These are phyloP conservation scores for Gaertneriomyces sp. DNA, from an alignment of 192 early-diverging fungal genomes.

Conservation along the genomic window DNA sequence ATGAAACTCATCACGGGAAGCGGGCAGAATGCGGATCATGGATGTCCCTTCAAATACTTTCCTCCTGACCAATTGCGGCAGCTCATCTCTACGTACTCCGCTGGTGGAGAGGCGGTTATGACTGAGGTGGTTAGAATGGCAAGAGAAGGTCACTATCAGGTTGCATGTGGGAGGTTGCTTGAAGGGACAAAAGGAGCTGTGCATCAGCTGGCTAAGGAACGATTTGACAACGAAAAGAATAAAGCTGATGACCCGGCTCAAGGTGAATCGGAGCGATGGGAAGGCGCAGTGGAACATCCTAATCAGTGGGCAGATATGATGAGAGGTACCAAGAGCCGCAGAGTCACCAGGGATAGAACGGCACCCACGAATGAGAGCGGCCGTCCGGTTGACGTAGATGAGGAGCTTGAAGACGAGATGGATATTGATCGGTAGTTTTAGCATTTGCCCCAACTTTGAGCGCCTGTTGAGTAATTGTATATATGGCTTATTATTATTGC, in stretches of 20 bases:
- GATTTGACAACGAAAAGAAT: conserved; percentile 23
- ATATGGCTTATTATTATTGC: too few species aligned
- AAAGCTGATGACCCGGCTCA: conserved; percentile 40
- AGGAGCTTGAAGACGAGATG: too few species aligned
- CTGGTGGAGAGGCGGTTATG: conserved; percentile 54
- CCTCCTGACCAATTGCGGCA: conserved; percentile 58
- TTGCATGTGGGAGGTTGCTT: conserved; percentile 89
- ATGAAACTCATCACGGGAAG: conserved; percentile 79
- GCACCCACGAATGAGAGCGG: too few species aligned
- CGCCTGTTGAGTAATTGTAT: too few species aligned
- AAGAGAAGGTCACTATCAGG: conserved; percentile 76
- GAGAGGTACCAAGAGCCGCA: not conserved
- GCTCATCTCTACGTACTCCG: conserved; percentile 54
- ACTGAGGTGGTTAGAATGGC: conserved; percentile 66
- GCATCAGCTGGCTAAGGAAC: conserved; percentile 11
- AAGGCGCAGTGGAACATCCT: conserved; percentile 75
- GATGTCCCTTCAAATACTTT: conserved; percentile 92
- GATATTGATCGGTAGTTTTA: too few species aligned
- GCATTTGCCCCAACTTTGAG: too few species aligned
- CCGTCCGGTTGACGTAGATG: too few species aligned
- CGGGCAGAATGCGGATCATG: conserved; percentile 82
- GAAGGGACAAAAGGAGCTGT: conserved; percentile 59
- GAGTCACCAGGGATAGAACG: too few species aligned
- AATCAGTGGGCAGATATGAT: conserved; percentile 89
- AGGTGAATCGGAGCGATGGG: too few species aligned